Evolutionary conservation across 2,329 filamentous ascomycete genomes (phyloP).

Genomic region (Periconia sp.): DNA sequence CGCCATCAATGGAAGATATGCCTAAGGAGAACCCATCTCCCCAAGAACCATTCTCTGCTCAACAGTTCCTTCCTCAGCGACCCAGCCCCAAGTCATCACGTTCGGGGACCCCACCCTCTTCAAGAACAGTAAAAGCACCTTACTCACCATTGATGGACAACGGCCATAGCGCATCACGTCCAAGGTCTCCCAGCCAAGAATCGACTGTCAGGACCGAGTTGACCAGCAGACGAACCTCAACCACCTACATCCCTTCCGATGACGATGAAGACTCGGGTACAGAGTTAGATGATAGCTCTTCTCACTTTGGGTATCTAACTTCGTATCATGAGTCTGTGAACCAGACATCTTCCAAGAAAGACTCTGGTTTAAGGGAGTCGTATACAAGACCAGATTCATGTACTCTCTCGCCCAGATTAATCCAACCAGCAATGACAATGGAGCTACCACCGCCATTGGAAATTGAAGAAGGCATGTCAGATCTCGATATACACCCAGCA

Average conservation of each 20-base stretch:
- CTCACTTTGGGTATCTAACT: background rate
- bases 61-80: conserved; percentile 5
- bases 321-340: background rate
- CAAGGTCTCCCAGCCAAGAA: background rate
- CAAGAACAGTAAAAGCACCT: conserved; percentile 4
- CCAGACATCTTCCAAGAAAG: background rate
- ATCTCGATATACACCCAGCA: conserved; percentile 21
- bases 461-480: conserved; percentile 10
- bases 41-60: background rate
- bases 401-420: conserved; percentile 19
- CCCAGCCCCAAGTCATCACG: conserved; percentile 7
- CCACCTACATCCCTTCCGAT: background rate
- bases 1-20: background rate
- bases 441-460: conserved; percentile 12
- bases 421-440: conserved; percentile 25
- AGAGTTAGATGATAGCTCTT: background rate
- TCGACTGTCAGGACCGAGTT: background rate
- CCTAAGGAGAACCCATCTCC: background rate
- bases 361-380: conserved; percentile 9
- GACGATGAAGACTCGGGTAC: background rate
- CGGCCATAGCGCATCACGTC: background rate
- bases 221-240: background rate
- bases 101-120: conserved; percentile 7
- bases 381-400: conserved; percentile 11
- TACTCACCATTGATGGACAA: conserved; percentile 4